Base-by-base conservation (phyloP, 2,329 filamentous ascomycete species). In the Colletotrichum eremochloae region DNA sequence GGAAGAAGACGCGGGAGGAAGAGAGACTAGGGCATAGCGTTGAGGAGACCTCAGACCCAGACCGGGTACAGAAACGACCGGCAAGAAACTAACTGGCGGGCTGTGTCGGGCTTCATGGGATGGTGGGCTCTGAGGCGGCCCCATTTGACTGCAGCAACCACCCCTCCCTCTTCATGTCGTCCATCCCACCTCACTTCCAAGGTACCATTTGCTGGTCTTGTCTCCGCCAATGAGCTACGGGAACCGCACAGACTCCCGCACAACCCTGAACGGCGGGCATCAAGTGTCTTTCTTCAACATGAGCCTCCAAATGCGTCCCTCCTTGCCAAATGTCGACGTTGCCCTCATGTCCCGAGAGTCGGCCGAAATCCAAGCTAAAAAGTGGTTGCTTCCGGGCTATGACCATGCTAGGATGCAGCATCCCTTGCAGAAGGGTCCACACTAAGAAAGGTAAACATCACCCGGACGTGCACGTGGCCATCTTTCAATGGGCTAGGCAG, bases 221-320 rank as follows among this genome's bases (percentile, higher is more conserved):
- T 62, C 67, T 72, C 73, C 73, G 71, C 73, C 73, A 75, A 67
- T 74, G 72, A 74, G 61, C 58, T 63, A 61, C 68, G 66, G 71
- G 56, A 74, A 67, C 60, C 74, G 74, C 74, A 75, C 74, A 73
- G 74, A 75, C 74, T 75, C 67, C 74, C 74, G 74, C 71, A 67
- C 71, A 75, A 74, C 73, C 73, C 74, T 75, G 71, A 68, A 64
- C 31, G 63, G 56, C 44, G 62, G 67, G 55, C 40, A 50, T 67
- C 61, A 24, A 58, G 58, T 63, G 67, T 56, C 66, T 58, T 65
- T 56, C 66, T 58, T 65, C 33, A 33, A 61, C 58, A 42, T 61
- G 67, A 72, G 70, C 67, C 70, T 70, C 67, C 46, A 56, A 66
- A 60, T 63, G 50, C 68, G 57, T 71, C 42, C 42, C 56, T 67